These are phyloP conservation scores for Podaxis sp. DNA, from an alignment of 768 basidiomycete genomes.

Conservation along the genomic window DNA sequence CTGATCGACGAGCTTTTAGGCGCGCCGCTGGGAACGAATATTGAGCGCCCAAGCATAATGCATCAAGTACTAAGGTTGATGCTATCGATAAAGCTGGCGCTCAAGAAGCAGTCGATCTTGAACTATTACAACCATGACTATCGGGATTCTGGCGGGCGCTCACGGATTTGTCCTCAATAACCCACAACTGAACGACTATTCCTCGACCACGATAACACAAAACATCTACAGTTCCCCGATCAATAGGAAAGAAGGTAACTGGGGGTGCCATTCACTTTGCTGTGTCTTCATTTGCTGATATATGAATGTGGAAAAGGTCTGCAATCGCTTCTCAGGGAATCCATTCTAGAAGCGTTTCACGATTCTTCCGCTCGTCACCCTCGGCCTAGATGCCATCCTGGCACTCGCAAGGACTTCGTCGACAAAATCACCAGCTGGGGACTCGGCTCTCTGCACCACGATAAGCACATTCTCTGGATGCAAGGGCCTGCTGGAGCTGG, in stretches of 20 bases:
- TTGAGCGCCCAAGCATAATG: too few relatives aligned
- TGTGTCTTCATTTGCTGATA: background rate
- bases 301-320: background rate
- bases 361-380: background rate
- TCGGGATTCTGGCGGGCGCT: background rate
- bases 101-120: too few relatives aligned
- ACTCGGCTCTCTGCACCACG: background rate
- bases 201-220: background rate
- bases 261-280: background rate
- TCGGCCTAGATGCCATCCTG: background rate
- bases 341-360: slow-evolving; percentile 12
- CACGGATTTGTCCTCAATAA: background rate
- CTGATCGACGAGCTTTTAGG: too few relatives aligned
- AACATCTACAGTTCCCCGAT: background rate
- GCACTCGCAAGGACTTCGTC: background rate
- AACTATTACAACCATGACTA: background rate
- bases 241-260: background rate
- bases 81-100: too few relatives aligned
- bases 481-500: background rate
- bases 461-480: background rate
- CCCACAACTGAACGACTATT: background rate
- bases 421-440: background rate
- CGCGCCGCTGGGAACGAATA: too few relatives aligned
- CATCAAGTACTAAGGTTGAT: too few relatives aligned
- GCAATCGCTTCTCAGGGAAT: background rate